Conservation (phyloP, 139 green algal species). For the Picochlorum sp. region DNA sequence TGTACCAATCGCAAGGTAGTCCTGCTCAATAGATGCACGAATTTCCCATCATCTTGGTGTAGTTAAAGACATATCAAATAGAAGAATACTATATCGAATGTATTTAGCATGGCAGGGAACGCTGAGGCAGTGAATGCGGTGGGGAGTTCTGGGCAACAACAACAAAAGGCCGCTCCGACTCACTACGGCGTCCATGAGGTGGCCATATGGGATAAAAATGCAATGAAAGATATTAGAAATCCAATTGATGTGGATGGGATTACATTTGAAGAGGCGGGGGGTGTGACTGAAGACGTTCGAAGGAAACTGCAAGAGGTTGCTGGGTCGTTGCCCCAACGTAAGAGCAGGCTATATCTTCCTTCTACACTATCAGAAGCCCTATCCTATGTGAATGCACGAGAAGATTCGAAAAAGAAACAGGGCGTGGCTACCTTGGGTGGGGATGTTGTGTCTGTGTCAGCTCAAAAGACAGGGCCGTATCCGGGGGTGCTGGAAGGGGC, state of each 20-base stretch:
- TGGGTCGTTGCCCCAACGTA: constrained; percentile 2
- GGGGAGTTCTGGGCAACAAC: too few species aligned
- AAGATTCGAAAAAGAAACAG: constrained; percentile 40
- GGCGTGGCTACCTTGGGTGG: background rate
- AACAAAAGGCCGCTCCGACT: too few species aligned
- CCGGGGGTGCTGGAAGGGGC: constrained; percentile 40
- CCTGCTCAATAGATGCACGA: too few species aligned
- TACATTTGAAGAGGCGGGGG: background rate
- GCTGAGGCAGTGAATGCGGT: too few species aligned
- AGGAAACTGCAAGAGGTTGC: background rate
- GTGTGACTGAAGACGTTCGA: constrained; percentile 4
- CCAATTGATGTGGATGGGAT: too few species aligned
- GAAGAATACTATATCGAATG: too few species aligned
- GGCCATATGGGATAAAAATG: background rate
- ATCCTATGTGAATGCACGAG: constrained; percentile 27
- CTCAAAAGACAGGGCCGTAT: constrained; percentile 16
- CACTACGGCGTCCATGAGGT: too few species aligned
- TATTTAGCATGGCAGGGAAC: too few species aligned
- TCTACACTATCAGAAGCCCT: constrained; percentile 45
- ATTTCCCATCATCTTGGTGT: too few species aligned
- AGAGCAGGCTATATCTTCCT: constrained; percentile 14
- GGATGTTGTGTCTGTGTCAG: background rate
- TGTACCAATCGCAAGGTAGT: too few species aligned
- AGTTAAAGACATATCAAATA: too few species aligned
- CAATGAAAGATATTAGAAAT: background rate